Evolutionary conservation across 257 asterid species (phyloP), one percentile per base, ranked within the genome.

Genomic region (Scutellaria minor): DNA sequence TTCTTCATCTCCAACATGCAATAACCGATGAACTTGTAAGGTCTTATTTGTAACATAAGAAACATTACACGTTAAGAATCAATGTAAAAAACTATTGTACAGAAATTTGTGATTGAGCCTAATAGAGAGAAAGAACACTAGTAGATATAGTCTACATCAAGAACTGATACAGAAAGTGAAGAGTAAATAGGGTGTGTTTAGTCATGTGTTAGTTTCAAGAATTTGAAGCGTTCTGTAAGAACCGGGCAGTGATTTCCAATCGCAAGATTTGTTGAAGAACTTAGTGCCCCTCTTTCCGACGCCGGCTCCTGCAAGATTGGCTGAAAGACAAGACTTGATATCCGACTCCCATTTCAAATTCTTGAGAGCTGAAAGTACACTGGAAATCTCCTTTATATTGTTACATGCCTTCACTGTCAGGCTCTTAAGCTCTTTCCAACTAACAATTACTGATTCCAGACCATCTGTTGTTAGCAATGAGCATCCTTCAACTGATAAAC

Each of bases 311-410:
- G 60, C 75, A 52, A 89, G 89, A 76, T 68, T 79, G 14, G 86
- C 79, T 12, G 86, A 78, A 9, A 90, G 79, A 20, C 80, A 74
- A 22, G 86, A 66, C 73, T 76, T 91, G 35, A 87, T 66, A 62
- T 87, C 89, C 2, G 94, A 86, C 46, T 84, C 86, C 97, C 97
- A 91, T 73, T 81, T 86, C 84, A 91, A 74, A 10, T 84, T 83
- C 72, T 79, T 82, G 7, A 91, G 89, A 37, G 70, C 64, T 9
- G 90, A 79, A 75, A 89, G 85, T 69, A 85, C 73, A 39, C 71
- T 55, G 6, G 89, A 82, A n/a, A 83, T 62, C 70, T 88, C 97
- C 81, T 80, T 91, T 75, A 91, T 76, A 37, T 75, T 85, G 66
- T 85, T 85, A 48, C 97, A 89, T 3, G 87, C 81, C 13, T 79